Evolutionary conservation across 768 basidiomycete species (phyloP), one percentile per base, ranked within the genome.

Genomic region (Amanita phalloides): DNA sequence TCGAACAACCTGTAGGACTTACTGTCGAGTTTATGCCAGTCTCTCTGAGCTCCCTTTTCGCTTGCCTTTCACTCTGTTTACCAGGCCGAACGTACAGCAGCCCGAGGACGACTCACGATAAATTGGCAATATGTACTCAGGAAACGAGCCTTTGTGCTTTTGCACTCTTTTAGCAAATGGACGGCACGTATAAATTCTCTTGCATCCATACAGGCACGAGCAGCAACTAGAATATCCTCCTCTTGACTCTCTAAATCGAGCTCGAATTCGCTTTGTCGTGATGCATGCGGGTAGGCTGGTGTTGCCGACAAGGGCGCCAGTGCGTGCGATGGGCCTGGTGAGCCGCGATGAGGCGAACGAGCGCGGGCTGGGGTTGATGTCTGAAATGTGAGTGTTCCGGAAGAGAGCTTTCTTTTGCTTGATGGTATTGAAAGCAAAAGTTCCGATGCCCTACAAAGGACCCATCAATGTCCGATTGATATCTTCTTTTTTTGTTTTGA

Each of bases 21-120:
- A 85, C 90, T 81, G 60, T 87, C 78, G 57, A 84, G 71, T 67
- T 82, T 83, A 69, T 91, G 88, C 89, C 90, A 92, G 53, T 87
- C 82, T 58, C 86, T 76, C 59, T 86, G 76, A 1, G 89, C 82
- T 57, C 79, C 81, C 61, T 86, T 86, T 70, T 97, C 94, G 53
- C 81, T 81, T 10, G 84, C 83, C 93, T 95, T 26, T 11, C 35
- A 50, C 58, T 25, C 45, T 55, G 25, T 35, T 43, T 32, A 28
- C 23, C 38, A 33, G 44, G 20, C 50, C 46, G 45, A 55, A 35
- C 50, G 49, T 36, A 41, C 50, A 49, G 55, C 13, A 41, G 52
- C 45, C 48, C 28, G 25, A 26, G 26, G 17, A 33, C 17, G 21
- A 74, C 85, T 73, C 64, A 96, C 96, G 64, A 99, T 71, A 64